These are phyloP conservation scores for Boletus speciosus DNA, from an alignment of 768 basidiomycete genomes.

Conservation along the genomic window DNA sequence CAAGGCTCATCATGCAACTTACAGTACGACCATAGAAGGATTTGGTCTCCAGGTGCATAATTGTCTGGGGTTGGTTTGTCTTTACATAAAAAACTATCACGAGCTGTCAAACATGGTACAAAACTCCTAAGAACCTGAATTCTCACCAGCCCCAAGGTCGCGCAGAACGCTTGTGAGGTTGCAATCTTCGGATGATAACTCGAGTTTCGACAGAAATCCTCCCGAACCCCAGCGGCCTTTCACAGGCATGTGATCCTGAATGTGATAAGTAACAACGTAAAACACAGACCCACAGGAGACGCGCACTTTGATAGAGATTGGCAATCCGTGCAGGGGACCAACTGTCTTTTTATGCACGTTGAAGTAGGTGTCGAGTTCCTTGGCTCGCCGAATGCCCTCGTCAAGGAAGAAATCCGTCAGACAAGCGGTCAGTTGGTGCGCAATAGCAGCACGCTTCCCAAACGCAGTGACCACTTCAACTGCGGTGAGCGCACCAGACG, in stretches of 20 bases:
- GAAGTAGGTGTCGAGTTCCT: constrained; percentile 41
- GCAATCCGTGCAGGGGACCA: constrained; percentile 45
- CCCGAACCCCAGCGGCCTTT: constrained; percentile 38
- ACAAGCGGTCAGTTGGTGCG: constrained; percentile 44
- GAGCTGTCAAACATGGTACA: constrained; percentile 5
- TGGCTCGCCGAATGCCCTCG: constrained; percentile 37
- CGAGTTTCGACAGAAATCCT: constrained; percentile 32
- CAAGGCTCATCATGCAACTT: not conserved
- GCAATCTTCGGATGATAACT: constrained; percentile 25
- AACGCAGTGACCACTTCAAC: constrained; percentile 43
- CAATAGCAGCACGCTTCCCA: constrained; percentile 49
- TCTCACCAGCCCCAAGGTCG: constrained; percentile 41
- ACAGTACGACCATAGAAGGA: constrained; percentile 35
- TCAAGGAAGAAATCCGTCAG: constrained; percentile 46
- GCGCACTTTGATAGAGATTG: constrained; percentile 38
- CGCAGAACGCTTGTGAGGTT: constrained; percentile 35
- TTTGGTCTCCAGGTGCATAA: constrained; percentile 38
- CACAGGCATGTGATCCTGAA: constrained; percentile 39
- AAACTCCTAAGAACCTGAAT: not conserved
- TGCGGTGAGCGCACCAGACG: constrained; percentile 31
- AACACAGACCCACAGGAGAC: not conserved
- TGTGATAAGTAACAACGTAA: not conserved
- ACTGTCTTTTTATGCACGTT: constrained; percentile 35
- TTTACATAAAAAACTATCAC: constrained; percentile 40
- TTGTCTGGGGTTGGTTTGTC: constrained; percentile 42